These are phyloP conservation scores for Lagerstroemia speciosa DNA, from an alignment of 345 rosid species.

Conservation along the genomic window DNA sequence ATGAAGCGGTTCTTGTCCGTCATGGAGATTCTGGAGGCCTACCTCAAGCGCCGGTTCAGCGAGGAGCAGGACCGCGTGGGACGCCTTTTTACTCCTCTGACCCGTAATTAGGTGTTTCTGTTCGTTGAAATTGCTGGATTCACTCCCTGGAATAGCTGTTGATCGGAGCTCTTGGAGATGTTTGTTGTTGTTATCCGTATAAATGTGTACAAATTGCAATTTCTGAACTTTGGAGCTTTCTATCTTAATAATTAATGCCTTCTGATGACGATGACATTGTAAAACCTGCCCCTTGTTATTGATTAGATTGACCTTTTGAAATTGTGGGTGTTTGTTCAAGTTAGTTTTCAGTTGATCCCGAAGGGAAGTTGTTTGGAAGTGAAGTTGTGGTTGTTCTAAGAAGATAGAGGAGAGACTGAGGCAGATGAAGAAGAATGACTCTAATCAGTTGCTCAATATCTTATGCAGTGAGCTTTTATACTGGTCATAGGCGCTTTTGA, in stretches of 20 bases:
- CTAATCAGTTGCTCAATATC: too few species aligned
- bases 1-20: constrained; percentile 81
- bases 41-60: constrained; percentile 45
- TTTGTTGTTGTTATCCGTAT: not conserved
- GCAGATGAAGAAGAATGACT: not conserved
- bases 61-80: constrained; percentile 59
- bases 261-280: not conserved
- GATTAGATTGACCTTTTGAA: not conserved
- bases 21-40: constrained; percentile 80
- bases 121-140: not conserved
- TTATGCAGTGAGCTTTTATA: too few species aligned
- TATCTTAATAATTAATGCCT: not conserved
- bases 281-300: not conserved
- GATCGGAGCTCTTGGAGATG: not conserved
- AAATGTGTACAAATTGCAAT: not conserved
- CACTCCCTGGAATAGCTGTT: too few species aligned
- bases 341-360: not conserved
- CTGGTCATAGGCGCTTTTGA: not conserved
- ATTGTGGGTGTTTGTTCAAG: not conserved
- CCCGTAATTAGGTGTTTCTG: constrained; percentile 4
- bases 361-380: not conserved
- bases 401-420: not conserved
- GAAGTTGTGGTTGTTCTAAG: not conserved
- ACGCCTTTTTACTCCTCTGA: constrained; percentile 31
- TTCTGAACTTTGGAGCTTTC: not conserved